phyloP scores from a whole-genome alignment of 1,139 yeast genomes.

The Ashbya aceris region DNA sequence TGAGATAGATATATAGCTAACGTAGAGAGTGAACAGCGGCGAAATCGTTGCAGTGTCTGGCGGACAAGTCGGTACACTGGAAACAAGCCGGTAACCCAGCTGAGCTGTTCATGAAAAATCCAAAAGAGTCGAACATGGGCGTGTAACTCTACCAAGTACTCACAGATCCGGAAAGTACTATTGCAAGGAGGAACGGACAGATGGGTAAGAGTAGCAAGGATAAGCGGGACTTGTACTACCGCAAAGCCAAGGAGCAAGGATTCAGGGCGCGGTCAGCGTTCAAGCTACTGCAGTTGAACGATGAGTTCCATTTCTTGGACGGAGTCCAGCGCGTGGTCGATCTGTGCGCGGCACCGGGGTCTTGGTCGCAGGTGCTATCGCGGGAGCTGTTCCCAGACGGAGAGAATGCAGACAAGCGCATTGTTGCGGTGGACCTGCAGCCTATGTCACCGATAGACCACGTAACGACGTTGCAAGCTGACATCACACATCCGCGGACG shows the following conservation, averaged over 20 bases:
- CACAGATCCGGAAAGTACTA: too few species aligned
- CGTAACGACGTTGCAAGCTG: slow-evolving; percentile 86
- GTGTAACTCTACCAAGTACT: not conserved
- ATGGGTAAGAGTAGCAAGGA: slow-evolving; percentile 97
- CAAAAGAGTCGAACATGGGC: not conserved
- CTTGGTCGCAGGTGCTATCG: slow-evolving; percentile 96
- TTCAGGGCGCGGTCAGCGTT: slow-evolving; percentile 96
- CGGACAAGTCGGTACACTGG: too few species aligned
- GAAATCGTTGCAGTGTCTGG: too few species aligned
- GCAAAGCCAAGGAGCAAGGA: slow-evolving; percentile 95
- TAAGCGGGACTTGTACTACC: slow-evolving; percentile 79
- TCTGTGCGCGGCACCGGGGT: slow-evolving; percentile 97
- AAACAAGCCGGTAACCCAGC: too few species aligned
- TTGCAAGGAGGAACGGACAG: not conserved
- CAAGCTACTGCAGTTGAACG: slow-evolving; percentile 80
- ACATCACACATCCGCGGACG: slow-evolving; percentile 91
- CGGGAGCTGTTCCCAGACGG: slow-evolving; percentile 46
- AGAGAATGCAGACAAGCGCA: slow-evolving; percentile 41
- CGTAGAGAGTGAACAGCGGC: too few species aligned
- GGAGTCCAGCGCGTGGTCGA: slow-evolving; percentile 81
- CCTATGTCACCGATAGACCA: slow-evolving; percentile 94
- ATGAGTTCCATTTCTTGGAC: slow-evolving; percentile 69
- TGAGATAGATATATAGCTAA: too few species aligned
- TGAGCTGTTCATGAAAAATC: not conserved
- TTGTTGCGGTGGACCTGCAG: slow-evolving; percentile 90